phyloP scores from a whole-genome alignment of 768 basidiomycete species.

The Rhodotorula kratochvilovae region DNA sequence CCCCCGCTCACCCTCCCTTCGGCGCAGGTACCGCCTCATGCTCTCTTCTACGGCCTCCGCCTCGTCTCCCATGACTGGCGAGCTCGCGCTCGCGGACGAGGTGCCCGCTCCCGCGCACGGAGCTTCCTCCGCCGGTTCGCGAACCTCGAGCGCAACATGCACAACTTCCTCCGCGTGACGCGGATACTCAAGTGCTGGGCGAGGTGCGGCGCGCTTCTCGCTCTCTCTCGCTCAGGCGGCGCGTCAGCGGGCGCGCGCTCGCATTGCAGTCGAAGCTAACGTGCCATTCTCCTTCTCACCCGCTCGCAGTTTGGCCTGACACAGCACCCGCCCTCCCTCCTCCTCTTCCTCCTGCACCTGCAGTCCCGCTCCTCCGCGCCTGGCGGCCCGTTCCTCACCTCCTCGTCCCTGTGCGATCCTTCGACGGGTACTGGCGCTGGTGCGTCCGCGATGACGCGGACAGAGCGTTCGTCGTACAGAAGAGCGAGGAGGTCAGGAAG shows the following conservation, averaged over 20 bases:
- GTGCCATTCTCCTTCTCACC: no score
- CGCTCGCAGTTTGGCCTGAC: conserved; percentile 55
- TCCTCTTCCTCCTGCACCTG: conserved; percentile 59
- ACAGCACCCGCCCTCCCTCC: conserved; percentile 55
- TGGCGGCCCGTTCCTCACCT: conserved; percentile 47
- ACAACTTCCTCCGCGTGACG: conserved; percentile 72
- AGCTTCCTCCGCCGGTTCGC: conserved; percentile 57
- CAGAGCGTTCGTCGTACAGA: conserved; percentile 3
- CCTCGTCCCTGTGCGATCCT: conserved; percentile 1
- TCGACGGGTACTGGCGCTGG: conserved; percentile 34
- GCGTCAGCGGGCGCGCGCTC: no score
- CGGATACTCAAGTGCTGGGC: conserved; percentile 71
- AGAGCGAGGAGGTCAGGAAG: background rate
- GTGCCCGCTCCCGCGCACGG: conserved; percentile 2
- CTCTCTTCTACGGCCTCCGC: conserved; percentile 75
- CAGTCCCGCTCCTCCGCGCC: background rate
- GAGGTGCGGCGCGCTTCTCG: conserved; percentile 50
- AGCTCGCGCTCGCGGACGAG: conserved; percentile 53
- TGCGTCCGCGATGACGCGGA: conserved; percentile 29
- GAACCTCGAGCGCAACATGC: conserved; percentile 58
- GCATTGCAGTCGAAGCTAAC: no score
- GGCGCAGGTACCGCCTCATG: conserved; percentile 63
- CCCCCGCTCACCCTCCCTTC: background rate
- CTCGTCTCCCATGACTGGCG: conserved; percentile 60
- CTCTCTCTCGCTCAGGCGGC: no score